Base-by-base conservation (phyloP, 192 early-diverging fungal genomes). In the Backusella circina region DNA sequence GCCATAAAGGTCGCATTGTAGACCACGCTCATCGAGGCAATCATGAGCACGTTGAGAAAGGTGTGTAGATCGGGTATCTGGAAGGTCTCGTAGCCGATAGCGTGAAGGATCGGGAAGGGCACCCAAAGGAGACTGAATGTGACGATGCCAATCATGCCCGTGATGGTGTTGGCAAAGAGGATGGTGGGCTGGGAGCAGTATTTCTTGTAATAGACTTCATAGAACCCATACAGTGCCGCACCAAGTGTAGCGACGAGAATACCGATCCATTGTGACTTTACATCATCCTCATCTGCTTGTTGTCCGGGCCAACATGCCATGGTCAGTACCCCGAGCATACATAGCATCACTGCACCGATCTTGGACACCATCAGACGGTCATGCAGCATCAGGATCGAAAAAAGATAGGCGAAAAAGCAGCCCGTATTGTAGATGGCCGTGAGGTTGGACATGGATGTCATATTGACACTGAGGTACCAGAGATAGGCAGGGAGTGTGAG, bases 341-440 rank as follows among this genome's bases (percentile, higher is more conserved):
- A 91, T 54, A 92, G 81, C 8, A 78, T 73, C 16, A 94, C 89
- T 0, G 93, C 91, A 5, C 84, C 18, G 13, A 92, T 81, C 75
- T 96, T 96, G 28, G 75, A 75, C 4, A 75, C 30, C 13, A 83
- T 78, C 36, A 96, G 80, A 26, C 82, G 84, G 70, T 96, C 94
- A 44, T 86, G 84, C 7, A 94, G 80, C 66, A 96, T 74, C 50
- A 88, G 51, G 13, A 94, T 79, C 10, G 94, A 94, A 72, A 96
- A 93, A 18, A 93, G 36, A 71, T 96, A 96, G 15, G 92, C 92
- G 80, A 91, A 96, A 75, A 96, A 94, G 73, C 92, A 94, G 23
- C 88, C 86, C 26, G 87, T 93, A 81, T 96, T 94, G 87, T 93
- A 93, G 41, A 93, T 92, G 9, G 93, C 94, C 0, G 92, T 94